Base-by-base conservation (phyloP, 768 basidiomycete species). In the Agrocybe praecox region DNA sequence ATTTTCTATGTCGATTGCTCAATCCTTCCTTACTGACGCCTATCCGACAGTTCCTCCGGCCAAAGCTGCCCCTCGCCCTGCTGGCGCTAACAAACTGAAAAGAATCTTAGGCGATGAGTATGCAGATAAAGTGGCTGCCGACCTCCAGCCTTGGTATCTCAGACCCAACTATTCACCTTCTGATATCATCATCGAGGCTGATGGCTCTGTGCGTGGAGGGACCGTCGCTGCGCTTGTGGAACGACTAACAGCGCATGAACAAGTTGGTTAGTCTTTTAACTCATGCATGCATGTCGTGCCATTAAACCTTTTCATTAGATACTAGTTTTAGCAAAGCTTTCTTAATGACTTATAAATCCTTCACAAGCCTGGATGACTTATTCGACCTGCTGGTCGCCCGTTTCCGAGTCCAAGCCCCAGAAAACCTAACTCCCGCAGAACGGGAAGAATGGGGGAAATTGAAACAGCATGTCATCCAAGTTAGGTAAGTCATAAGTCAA, bases 271-370 rank as follows among this genome's bases (percentile, higher is more conserved):
- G 87, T 69, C n/a, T 44, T 33, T 11, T 8, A 21, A 33, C 11
- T 23, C 51, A 26, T 40, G 46, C 46, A 44, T 32, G 36, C 5
- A 11, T 17, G 40, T 60, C 19, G 44, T 29, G 21, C 7, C 47
- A 17, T n/a, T 55, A 48, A 48, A 29, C 17, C 18, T 22, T 53
- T 51, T 50, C 56, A 63, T 36, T 49, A 90, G 90, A 97, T 70
- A 81, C 87, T 0, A 82, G 83, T 7, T 96, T 89, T 73, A 90
- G 81, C 69, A 88, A 89, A 68, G 88, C 95, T 0, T 98, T 98
- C 82, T 74, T 98, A 61, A 89, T 97, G 85, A 97, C 96, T 0
- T 97, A 93, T 79, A 93, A 95, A 67, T 95, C 94, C 0, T 98
- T 98, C 72, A 92, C 92, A 15, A 88, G 87, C 6, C 76, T 91